Percentiles rank a stretch among this genome's conserved stretches.
These are phyloP conservation scores for Hypoxylon sp. DNA, from an alignment of 2,329 filamentous ascomycete genomes.

Conservation along the genomic window DNA sequence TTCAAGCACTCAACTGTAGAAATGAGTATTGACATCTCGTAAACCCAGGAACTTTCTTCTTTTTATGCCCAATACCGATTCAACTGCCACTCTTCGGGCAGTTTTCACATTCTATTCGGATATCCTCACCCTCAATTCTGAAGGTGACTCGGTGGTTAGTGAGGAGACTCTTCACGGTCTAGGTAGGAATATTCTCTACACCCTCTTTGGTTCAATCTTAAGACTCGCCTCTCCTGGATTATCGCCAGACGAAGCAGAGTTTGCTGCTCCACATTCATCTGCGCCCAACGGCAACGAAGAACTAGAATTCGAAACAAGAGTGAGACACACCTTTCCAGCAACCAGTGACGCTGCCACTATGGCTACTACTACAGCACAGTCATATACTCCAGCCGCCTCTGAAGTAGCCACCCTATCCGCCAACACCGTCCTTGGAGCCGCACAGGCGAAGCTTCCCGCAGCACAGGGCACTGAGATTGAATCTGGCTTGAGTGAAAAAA, in stretches of 20 bases:
- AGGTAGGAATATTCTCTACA: conserved; percentile 86
- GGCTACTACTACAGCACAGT: conserved; percentile 37
- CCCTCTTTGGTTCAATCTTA: conserved; percentile 81
- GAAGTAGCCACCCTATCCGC: conserved; percentile 34
- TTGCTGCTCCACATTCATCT: conserved; percentile 32
- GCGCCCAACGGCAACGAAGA: conserved; percentile 34
- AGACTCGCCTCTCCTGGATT: conserved; percentile 69
- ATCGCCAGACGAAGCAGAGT: conserved; percentile 49
- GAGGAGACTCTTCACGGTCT: conserved; percentile 92
- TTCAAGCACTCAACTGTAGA: not conserved
- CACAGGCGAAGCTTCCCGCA: conserved; percentile 42
- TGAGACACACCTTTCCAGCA: conserved; percentile 26
- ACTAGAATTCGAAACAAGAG: conserved; percentile 24
- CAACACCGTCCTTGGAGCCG: conserved; percentile 38
- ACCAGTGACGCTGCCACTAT: conserved; percentile 41
- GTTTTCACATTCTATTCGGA: conserved; percentile 93
- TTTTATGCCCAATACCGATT: conserved; percentile 78
- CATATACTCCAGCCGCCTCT: conserved; percentile 35
- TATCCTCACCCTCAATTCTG: conserved; percentile 88
- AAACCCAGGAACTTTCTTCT: conserved; percentile 85
- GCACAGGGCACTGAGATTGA: conserved; percentile 49
- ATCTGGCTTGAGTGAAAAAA: conserved; percentile 54
- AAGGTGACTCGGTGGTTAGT: conserved; percentile 93
- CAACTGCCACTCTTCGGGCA: conserved; percentile 79
- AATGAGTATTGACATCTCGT: conserved; percentile 26